Conservation (phyloP, 108 stramenopile species). For the Cyclotella atomus region DNA sequence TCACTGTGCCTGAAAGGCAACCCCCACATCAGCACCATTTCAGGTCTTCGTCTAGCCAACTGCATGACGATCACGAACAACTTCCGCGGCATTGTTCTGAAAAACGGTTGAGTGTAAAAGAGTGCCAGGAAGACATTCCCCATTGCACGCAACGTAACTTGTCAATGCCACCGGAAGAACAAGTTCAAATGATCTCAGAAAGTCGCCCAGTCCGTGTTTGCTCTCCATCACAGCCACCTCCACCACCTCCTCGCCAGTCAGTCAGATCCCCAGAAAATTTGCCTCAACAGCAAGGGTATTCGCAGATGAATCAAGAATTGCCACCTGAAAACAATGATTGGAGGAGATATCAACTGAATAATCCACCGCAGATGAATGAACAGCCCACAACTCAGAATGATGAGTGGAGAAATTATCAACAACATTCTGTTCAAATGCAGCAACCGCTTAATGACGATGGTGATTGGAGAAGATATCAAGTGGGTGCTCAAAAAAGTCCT, state of each 20-base stretch:
- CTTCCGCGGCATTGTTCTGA: not conserved
- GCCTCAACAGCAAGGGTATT: not conserved
- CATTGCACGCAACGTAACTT: not conserved
- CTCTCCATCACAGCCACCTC: slow-evolving; percentile 3
- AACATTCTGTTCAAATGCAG: not conserved
- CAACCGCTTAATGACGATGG: not conserved
- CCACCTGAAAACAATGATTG: not conserved
- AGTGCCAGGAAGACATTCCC: not conserved
- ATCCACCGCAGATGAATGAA: not conserved
- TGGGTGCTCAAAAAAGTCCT: not conserved
- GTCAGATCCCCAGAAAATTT: not conserved
- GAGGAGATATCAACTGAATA: not conserved
- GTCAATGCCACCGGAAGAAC: not conserved
- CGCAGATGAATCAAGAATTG: not conserved
- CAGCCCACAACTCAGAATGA: not conserved
- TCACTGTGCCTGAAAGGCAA: not conserved
- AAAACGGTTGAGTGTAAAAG: not conserved
- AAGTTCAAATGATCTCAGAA: not conserved
- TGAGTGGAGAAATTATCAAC: slow-evolving; percentile 9
- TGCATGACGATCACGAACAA: not conserved
- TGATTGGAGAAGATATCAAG: slow-evolving; percentile 7
- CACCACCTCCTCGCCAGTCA: not conserved
- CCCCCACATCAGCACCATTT: not conserved
- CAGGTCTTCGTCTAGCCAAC: not conserved
- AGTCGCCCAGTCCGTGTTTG: not conserved